Percentiles rank a stretch among this genome's conserved stretches.
These are phyloP conservation scores for Coemansia sp. DNA, from an alignment of 192 early-diverging fungal genomes.

Conservation along the genomic window DNA sequence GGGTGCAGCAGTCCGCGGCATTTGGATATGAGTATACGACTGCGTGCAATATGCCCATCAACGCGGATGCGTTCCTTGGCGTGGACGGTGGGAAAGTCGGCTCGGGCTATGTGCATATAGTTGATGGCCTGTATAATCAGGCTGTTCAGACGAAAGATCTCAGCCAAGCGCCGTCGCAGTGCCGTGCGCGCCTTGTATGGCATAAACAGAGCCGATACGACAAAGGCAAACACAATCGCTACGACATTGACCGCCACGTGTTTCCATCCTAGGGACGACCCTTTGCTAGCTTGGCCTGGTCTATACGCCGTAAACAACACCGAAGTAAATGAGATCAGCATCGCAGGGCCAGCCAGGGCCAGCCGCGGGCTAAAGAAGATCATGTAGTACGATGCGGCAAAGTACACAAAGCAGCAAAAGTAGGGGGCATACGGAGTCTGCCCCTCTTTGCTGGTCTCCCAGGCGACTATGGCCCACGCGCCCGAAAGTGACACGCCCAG, in stretches of 20 bases:
- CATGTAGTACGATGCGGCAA: slow-evolving; percentile 26
- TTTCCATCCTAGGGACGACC: slow-evolving; percentile 35
- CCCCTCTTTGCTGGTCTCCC: slow-evolving; percentile 25
- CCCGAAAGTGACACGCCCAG: slow-evolving; percentile 21
- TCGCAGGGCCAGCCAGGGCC: slow-evolving; percentile 21
- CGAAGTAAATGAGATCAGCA: slow-evolving; percentile 37
- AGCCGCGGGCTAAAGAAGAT: slow-evolving; percentile 23
- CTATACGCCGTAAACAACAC: slow-evolving; percentile 33
- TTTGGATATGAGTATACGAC: slow-evolving; percentile 29
- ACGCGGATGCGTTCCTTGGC: slow-evolving; percentile 20
- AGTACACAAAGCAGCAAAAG: slow-evolving; percentile 31
- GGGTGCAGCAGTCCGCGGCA: slow-evolving; percentile 24
- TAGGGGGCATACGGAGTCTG: slow-evolving; percentile 15
- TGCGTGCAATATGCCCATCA: slow-evolving; percentile 9
- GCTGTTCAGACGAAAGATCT: slow-evolving; percentile 35
- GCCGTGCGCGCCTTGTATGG: slow-evolving; percentile 47
- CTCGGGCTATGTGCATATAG: slow-evolving; percentile 41
- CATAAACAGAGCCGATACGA: slow-evolving; percentile 39
- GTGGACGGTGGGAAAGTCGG: slow-evolving; percentile 28
- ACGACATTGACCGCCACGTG: slow-evolving; percentile 33
- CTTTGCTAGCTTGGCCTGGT: background rate
- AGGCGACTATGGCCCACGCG: slow-evolving; percentile 42
- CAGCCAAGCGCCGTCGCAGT: slow-evolving; percentile 25
- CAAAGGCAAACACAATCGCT: slow-evolving; percentile 32
- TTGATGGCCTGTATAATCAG: slow-evolving; percentile 29